phyloP scores from a whole-genome alignment of 495 filamentous ascomycete genomes.

The Chaetomium fimeti region DNA sequence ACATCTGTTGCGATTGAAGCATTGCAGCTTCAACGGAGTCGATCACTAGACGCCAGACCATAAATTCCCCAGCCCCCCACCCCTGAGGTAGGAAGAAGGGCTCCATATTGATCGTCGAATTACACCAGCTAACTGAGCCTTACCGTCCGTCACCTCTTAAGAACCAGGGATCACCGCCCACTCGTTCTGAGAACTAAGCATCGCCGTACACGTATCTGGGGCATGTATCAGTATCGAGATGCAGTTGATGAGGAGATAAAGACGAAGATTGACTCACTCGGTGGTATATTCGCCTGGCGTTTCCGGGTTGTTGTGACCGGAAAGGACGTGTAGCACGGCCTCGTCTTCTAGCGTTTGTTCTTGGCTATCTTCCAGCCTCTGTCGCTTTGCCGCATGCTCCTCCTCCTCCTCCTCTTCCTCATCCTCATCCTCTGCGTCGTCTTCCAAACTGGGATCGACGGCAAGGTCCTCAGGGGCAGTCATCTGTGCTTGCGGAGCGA shows the following conservation, averaged over 20 bases:
- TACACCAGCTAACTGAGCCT: background rate
- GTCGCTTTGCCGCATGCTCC: conserved; percentile 40
- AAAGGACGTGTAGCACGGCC: conserved; percentile 41
- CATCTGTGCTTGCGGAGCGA: conserved; percentile 27
- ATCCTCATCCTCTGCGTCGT: conserved; percentile 26
- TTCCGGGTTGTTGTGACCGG: conserved; percentile 38
- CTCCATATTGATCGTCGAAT: background rate
- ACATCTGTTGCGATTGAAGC: background rate
- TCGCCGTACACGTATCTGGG: conserved; percentile 16
- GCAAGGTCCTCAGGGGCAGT: conserved; percentile 27
- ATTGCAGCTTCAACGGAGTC: background rate
- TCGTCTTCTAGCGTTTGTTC: conserved; percentile 40
- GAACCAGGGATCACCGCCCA: too few relatives aligned
- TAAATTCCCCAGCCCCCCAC: background rate
- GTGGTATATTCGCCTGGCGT: conserved; percentile 37
- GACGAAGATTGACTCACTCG: conserved; percentile 36
- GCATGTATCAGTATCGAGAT: background rate
- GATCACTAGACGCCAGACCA: background rate
- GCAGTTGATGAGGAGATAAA: background rate
- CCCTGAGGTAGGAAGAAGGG: background rate
- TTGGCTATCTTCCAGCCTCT: conserved; percentile 36
- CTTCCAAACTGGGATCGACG: conserved; percentile 35
- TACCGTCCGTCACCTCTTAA: too few relatives aligned
- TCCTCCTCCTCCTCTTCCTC: conserved; percentile 24
- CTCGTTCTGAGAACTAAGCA: background rate